Evolutionary conservation across 805 yeast species (phyloP), one percentile per base, ranked within the genome.

Genomic region (Saccharomyces mikatae): DNA sequence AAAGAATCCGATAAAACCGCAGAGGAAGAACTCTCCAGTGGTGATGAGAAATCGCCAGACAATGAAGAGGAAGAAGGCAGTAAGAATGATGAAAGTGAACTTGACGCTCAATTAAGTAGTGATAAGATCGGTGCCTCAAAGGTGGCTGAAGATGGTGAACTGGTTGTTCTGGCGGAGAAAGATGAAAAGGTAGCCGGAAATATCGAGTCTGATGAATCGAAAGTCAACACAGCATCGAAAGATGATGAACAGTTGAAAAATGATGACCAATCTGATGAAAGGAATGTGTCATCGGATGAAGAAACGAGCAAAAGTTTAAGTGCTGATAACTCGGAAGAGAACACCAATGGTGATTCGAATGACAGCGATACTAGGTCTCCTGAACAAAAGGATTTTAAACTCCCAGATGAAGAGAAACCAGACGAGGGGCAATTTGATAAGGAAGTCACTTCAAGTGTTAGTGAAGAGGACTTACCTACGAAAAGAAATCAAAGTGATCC

Each of bases 401-500:
- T 4, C 10, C 5, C 13, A 26, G 24, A 36, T 17, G 44, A 36
- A n/a, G 24, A 36, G 8, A 36, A 36, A 13, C 29, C 17, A 41
- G 29, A 28, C 13, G 17, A 17, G 14, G 26, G 1, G 2, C 28
- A 21, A 26, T 28, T 30, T 6, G 9, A 36, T 49, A 14, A 17
- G 17, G 44, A 4, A 11, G 21, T 8, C 17, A 49, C 24, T 31
- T 4, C 21, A 22, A 26, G 24, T 36, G 41, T n/a, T 26, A n/a
- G 48, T 8, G 47, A 48, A 17, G 51, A 49, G 22, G 44, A 31
- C 1, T 28, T 51, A 21, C 28, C 17, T 17, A 54, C 56, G 26
- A 51, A 47, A 13, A 53, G 55, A 46, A 50, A 32, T 17, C 64
- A 57, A 48, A 67, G 57, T 6, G 26, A 47, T 31, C 24, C 48